These are phyloP conservation scores for Arthrobotrys iridis DNA, from an alignment of 2,329 filamentous ascomycete genomes.

Conservation along the genomic window DNA sequence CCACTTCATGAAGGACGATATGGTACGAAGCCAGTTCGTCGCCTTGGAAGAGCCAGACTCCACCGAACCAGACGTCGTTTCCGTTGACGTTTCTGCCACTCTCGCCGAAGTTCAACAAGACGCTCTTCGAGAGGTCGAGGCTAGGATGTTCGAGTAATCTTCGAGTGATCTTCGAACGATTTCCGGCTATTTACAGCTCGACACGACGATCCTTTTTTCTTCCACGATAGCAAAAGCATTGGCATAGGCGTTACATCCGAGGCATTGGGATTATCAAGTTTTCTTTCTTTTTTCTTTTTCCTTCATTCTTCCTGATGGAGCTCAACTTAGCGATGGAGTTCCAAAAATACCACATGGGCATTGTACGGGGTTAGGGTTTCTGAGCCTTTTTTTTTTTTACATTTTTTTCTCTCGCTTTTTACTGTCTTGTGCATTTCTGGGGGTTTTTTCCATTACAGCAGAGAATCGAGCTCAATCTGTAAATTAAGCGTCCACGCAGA, in stretches of 20 bases:
- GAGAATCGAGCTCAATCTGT: conserved; percentile 32
- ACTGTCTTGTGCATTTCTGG: conserved; percentile 12
- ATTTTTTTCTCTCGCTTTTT: neutral
- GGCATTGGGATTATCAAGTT: neutral
- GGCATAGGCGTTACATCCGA: conserved; percentile 35
- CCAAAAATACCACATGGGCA: conserved; percentile 53
- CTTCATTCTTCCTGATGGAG: conserved; percentile 14
- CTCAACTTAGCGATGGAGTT: conserved; percentile 49
- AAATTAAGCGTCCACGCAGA: conserved; percentile 22
- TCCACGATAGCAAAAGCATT: conserved; percentile 50
- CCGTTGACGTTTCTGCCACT: conserved; percentile 73
- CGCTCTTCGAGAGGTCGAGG: conserved; percentile 42
- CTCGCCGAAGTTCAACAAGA: conserved; percentile 66
- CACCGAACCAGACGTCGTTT: conserved; percentile 77
- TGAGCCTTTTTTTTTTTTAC: conserved; percentile 4
- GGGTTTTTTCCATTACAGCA: conserved; percentile 6
- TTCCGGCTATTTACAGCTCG: neutral
- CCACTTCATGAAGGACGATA: conserved; percentile 95
- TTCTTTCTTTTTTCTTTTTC: neutral
- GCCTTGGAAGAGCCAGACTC: conserved; percentile 81
- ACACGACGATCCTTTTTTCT: neutral
- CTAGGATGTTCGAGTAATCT: conserved; percentile 46
- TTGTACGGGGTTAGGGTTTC: conserved; percentile 37
- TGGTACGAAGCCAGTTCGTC: conserved; percentile 92
- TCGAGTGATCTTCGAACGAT: neutral